A percentile compares a stretch with the other conserved stretches of the same genome.
phyloP scores from a whole-genome alignment of 139 green algal species.

The Nannochloris sp. region DNA sequence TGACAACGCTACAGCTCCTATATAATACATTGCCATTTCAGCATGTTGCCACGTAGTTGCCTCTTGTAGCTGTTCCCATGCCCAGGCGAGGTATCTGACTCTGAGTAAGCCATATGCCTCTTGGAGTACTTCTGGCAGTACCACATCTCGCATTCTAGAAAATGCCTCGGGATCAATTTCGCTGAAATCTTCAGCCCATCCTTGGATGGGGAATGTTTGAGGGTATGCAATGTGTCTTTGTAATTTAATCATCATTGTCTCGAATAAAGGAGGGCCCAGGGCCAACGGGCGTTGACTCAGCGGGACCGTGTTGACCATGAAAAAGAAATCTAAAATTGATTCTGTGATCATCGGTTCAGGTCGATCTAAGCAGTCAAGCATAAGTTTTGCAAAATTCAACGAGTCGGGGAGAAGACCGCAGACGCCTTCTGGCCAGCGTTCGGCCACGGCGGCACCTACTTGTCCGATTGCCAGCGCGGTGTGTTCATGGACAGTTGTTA shows the following conservation, averaged over 20 bases:
- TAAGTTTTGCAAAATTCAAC: slow-evolving; percentile 36
- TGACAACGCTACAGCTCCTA: slow-evolving; percentile 22
- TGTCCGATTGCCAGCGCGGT: slow-evolving; percentile 13
- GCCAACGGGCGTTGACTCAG: slow-evolving; percentile 25
- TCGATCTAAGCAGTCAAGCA: slow-evolving; percentile 25
- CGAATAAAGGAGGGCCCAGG: slow-evolving; percentile 34
- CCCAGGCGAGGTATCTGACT: slow-evolving; percentile 19
- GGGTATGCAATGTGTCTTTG: slow-evolving; percentile 35
- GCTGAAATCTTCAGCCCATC: slow-evolving; percentile 27
- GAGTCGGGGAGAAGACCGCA: slow-evolving; percentile 10
- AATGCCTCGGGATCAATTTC: slow-evolving; percentile 60
- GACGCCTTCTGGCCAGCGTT: slow-evolving; percentile 24
- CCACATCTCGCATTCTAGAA: slow-evolving; percentile 27
- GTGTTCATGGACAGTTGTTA: slow-evolving; percentile 11
- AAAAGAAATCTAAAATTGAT: slow-evolving; percentile 45
- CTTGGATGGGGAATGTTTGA: too few relatives aligned
- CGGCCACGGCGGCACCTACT: slow-evolving; percentile 31
- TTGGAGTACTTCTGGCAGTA: slow-evolving; percentile 31
- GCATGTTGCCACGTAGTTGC: slow-evolving; percentile 39
- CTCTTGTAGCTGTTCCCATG: slow-evolving; percentile 16
- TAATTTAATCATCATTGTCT: slow-evolving; percentile 25
- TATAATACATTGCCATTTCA: slow-evolving; percentile 49
- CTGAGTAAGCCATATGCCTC: slow-evolving; percentile 35
- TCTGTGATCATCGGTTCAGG: slow-evolving; percentile 22
- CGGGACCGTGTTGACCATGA: slow-evolving; percentile 50